Base-by-base conservation (phyloP, 2,329 filamentous ascomycete genomes). In the Verticillium isaacii region DNA sequence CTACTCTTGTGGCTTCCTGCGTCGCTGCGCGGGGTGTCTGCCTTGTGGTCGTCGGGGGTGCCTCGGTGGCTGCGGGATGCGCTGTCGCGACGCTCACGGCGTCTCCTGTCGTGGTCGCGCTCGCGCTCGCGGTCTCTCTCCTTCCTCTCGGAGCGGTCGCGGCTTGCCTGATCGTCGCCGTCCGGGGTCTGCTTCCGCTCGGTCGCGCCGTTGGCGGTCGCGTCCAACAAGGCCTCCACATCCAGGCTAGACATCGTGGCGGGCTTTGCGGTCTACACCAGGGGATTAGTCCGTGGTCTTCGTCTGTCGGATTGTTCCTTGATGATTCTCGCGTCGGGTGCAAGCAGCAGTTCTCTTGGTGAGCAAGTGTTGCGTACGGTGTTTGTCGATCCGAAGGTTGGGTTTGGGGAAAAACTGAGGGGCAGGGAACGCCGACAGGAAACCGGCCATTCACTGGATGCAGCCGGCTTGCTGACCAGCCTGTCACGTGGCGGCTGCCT, bases 161-260 rank as follows among this genome's bases (percentile, higher is more conserved):
- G 87, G 66, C 83, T 80, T 11, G 45, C n/a, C 61, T 84, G 82
- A 69, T 87, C 85, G 66, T 87, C 84, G 65, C 86, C 85, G 67
- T 79, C 72, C 62, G 77, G 74, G 66, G 74, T 68, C 64, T 69
- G 72, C 63, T 80, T 80, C 70, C 80, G 80, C 60, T 83, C 78
- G 60, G 80, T 78, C 63, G 80, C 77, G 67, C 82, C 81, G 73
- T 87, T 88, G 59, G 91, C 91, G 65, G 91, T 92, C 59, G 90
- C 91, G 77, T 97, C 93, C 68, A 97, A 87, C 67, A 97, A 85
- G 67, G 92, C 92, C 82, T 97, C 93, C 70, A 97, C 92, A 73
- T 96, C 92, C 68, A 83, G 73, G 62, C 75, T 79, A 59, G 80
- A 75, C 80, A 84, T 83, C 65, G 67, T 76, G 67, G 63, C 6